Evolutionary conservation across 305 asterid species (phyloP).

Genomic region (Fraxinus sp.): DNA sequence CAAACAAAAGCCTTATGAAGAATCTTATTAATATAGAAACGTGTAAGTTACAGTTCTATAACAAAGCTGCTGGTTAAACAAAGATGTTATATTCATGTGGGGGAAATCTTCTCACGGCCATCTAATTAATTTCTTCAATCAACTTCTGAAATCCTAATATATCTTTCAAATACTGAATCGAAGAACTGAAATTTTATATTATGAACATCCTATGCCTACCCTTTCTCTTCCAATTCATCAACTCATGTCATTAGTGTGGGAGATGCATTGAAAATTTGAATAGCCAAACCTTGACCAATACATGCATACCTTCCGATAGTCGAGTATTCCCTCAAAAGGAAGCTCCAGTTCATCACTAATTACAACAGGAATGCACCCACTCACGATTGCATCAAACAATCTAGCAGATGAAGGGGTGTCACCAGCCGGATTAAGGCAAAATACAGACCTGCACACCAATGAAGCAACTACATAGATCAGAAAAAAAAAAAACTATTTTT

Average conservation of each 20-base stretch:
- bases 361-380: conserved; percentile 95
- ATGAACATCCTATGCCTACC: background rate
- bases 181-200: background rate
- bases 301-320: conserved; percentile 74
- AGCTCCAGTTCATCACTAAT: conserved; percentile 96
- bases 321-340: conserved; percentile 96
- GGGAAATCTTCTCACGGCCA: conserved; percentile 5
- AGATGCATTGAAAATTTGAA: conserved; percentile 20
- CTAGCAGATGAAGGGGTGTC: conserved; percentile 99
- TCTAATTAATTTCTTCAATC: background rate
- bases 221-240: conserved; percentile 4
- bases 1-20: background rate
- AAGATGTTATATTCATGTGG: conserved; percentile 5
- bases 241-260: conserved; percentile 4
- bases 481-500: conserved; percentile 11
- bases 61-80: background rate
- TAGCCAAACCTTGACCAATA: conserved; percentile 17
- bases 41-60: background rate
- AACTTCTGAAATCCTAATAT: background rate
- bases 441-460: conserved; percentile 63
- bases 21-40: background rate
- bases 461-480: conserved; percentile 21
- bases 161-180: background rate
- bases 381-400: conserved; percentile 89
- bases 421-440: conserved; percentile 95